Conservation (phyloP, 805 yeast genomes). For the Priceomyces carsonii region DNA sequence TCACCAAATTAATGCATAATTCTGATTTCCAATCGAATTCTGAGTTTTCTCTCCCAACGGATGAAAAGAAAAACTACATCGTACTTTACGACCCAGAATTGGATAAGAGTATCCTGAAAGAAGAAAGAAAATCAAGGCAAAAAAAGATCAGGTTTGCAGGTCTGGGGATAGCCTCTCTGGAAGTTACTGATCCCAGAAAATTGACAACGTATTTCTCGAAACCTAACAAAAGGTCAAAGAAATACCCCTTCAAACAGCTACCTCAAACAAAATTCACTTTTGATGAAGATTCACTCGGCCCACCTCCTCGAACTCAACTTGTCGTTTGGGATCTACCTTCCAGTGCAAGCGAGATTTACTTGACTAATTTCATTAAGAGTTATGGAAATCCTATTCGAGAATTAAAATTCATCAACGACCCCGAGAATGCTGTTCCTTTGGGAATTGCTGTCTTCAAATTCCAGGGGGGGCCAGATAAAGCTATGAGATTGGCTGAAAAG, state of each 20-base stretch:
- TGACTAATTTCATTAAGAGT: constrained; percentile 52
- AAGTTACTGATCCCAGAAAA: constrained; percentile 45
- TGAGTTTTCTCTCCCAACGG: constrained; percentile 11
- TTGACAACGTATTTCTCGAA: constrained; percentile 32
- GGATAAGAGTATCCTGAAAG: constrained; percentile 32
- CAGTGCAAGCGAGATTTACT: constrained; percentile 47
- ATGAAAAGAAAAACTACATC: constrained; percentile 34
- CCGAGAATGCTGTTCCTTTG: constrained; percentile 73
- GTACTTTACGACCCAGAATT: constrained; percentile 53
- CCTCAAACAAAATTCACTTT: constrained; percentile 47
- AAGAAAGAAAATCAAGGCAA: constrained; percentile 28
- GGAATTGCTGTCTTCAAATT: constrained; percentile 68
- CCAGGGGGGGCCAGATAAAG: constrained; percentile 53
- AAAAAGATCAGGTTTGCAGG: constrained; percentile 44
- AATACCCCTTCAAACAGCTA: constrained; percentile 43
- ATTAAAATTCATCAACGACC: constrained; percentile 63
- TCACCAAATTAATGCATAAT: constrained; percentile 32
- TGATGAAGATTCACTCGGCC: constrained; percentile 75
- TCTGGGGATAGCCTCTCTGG: constrained; percentile 17
- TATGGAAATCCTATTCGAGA: constrained; percentile 64
- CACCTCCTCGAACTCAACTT: constrained; percentile 69
- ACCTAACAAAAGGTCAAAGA: constrained; percentile 40
- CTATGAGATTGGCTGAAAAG: constrained; percentile 36
- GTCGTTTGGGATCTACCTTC: constrained; percentile 68
- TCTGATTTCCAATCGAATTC: constrained; percentile 14